These are phyloP conservation scores for Nidula niveotomentosa DNA, from an alignment of 1,284 basidiomycete genomes.

Conservation along the genomic window DNA sequence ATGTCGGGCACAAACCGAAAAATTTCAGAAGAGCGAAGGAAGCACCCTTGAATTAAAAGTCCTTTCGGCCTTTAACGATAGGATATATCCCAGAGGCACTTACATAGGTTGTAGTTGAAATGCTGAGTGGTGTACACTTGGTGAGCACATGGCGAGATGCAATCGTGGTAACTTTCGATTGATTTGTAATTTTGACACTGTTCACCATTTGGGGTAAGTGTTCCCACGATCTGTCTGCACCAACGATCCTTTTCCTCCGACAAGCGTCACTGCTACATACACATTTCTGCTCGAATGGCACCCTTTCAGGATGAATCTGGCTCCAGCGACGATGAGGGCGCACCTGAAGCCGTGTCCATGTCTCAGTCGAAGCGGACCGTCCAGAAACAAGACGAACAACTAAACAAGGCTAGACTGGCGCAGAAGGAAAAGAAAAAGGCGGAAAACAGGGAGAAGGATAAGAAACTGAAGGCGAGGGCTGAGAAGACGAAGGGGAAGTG, in stretches of 20 bases:
- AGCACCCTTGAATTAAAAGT: too few relatives aligned
- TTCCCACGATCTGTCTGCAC: not conserved
- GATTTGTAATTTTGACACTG: not conserved
- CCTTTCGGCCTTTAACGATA: too few relatives aligned
- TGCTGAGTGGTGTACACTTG: too few relatives aligned
- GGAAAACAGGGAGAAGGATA: slow-evolving; percentile 8
- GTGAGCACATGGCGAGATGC: too few relatives aligned
- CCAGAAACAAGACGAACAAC: slow-evolving; percentile 25
- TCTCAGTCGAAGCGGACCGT: slow-evolving; percentile 37
- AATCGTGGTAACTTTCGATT: not conserved
- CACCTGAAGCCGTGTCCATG: slow-evolving; percentile 45
- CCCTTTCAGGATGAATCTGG: slow-evolving; percentile 7
- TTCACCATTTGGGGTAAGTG: not conserved
- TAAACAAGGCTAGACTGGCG: slow-evolving; percentile 30
- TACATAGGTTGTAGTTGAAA: too few relatives aligned
- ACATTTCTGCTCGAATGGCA: slow-evolving; percentile 7
- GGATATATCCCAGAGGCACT: too few relatives aligned
- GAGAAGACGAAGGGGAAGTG: not conserved
- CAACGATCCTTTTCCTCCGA: not conserved
- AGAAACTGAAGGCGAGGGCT: not conserved
- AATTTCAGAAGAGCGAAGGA: too few relatives aligned
- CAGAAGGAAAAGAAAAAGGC: slow-evolving; percentile 30
- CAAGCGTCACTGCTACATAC: not conserved
- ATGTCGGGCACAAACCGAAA: too few relatives aligned
- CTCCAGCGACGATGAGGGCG: slow-evolving; percentile 32